Conservation (phyloP, 2,329 filamentous ascomycete genomes). For the Cordyceps tenuipes region DNA sequence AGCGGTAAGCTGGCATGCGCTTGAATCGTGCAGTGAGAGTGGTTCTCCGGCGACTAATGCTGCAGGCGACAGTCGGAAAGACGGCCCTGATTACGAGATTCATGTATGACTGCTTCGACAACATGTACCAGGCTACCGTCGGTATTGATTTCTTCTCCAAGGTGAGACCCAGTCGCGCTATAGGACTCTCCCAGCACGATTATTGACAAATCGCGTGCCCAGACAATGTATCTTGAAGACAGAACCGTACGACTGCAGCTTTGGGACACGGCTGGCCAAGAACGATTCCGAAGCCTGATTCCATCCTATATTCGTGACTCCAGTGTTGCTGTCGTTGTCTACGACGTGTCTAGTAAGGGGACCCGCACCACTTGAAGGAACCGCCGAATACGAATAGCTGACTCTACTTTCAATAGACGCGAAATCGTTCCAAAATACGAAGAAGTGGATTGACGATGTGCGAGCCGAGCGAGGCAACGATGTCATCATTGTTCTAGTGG, state of each 20-base stretch:
- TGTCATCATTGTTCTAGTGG: constrained; percentile 96
- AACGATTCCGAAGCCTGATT: constrained; percentile 93
- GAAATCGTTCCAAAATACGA: constrained; percentile 96
- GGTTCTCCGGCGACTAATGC: constrained; percentile 17
- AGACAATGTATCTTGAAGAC: constrained; percentile 99
- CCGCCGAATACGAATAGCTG: background rate
- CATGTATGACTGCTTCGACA: constrained; percentile 99
- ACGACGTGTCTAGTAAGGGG: constrained; percentile 79
- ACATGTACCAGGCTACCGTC: constrained; percentile 98
- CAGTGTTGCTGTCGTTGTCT: constrained; percentile 95
- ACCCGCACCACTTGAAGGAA: constrained; percentile 11
- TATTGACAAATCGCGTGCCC: background rate
- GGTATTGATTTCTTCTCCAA: constrained; percentile 99
- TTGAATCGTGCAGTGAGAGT: constrained; percentile 13
- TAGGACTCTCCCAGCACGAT: background rate
- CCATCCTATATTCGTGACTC: constrained; percentile 98
- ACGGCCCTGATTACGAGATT: constrained; percentile 97
- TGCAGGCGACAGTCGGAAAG: constrained; percentile 68
- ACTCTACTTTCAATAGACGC: constrained; percentile 45
- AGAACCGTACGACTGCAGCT: constrained; percentile 93
- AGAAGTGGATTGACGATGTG: constrained; percentile 99
- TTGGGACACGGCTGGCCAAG: constrained; percentile 97
- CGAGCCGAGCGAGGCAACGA: constrained; percentile 94
- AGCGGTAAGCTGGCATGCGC: constrained; percentile 64
- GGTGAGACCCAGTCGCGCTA: constrained; percentile 38